These are phyloP conservation scores for Haematococcus lacustris DNA, from an alignment of 139 green algal species.

Conservation along the genomic window DNA sequence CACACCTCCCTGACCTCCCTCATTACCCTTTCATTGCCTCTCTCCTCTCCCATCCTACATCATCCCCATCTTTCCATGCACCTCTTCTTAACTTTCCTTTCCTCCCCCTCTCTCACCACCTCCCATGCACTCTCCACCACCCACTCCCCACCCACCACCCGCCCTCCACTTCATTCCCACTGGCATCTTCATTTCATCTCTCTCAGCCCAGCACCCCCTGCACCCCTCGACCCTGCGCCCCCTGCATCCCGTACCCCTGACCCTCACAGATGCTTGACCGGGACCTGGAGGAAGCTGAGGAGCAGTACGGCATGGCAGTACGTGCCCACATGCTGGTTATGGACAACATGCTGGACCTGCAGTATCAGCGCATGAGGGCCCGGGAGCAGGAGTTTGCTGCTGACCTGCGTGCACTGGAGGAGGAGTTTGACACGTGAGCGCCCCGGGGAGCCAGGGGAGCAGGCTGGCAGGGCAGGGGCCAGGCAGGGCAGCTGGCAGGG, in stretches of 20 bases:
- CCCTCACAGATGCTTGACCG: slow-evolving; percentile 63
- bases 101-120: too few relatives aligned
- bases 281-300: slow-evolving; percentile 80
- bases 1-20: too few relatives aligned
- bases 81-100: too few relatives aligned
- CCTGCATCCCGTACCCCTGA: background rate
- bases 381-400: slow-evolving; percentile 56
- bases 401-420: slow-evolving; percentile 53
- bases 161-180: too few relatives aligned
- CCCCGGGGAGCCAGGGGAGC: slow-evolving; percentile 69
- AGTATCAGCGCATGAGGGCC: slow-evolving; percentile 51
- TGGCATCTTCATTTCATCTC: too few relatives aligned
- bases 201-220: background rate
- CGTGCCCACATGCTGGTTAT: slow-evolving; percentile 61
- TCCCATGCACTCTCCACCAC: too few relatives aligned
- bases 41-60: too few relatives aligned
- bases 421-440: slow-evolving; percentile 54
- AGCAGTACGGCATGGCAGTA: slow-evolving; percentile 68
- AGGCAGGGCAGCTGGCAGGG: too few relatives aligned
- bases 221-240: background rate
- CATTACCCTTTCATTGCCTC: too few relatives aligned
- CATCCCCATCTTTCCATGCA: too few relatives aligned
- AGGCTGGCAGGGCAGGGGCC: too few relatives aligned
- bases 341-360: slow-evolving; percentile 68
- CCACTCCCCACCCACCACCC: too few relatives aligned